Evolutionary conservation across 352 stramenopile species (phyloP).

Genomic region (Phytopythium mirpurense): DNA sequence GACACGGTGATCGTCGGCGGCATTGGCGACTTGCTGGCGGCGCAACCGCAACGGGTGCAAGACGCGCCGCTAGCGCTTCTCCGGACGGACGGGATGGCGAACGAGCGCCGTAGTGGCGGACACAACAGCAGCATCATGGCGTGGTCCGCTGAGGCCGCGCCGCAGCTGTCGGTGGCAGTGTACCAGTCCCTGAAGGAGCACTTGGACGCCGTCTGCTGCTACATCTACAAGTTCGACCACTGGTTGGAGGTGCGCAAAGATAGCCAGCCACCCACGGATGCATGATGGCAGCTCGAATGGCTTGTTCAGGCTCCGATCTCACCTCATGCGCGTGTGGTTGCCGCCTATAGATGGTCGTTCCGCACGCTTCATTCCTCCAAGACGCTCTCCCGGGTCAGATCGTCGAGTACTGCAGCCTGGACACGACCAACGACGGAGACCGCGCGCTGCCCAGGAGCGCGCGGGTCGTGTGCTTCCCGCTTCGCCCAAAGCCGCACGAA

Average conservation of each 20-base stretch:
- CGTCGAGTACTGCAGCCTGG: conserved; percentile 64
- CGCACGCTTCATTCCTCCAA: conserved; percentile 31
- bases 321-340: neutral
- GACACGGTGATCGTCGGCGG: conserved; percentile 67
- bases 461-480: conserved; percentile 75
- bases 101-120: conserved; percentile 49
- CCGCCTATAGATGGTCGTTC: conserved; percentile 29
- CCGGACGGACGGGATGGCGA: conserved; percentile 60
- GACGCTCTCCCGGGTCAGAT: conserved; percentile 39
- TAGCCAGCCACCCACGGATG: neutral
- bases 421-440: conserved; percentile 6
- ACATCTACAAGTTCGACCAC: conserved; percentile 87
- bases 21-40: conserved; percentile 21
- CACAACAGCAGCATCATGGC: conserved; percentile 80
- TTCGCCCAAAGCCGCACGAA: conserved; percentile 72
- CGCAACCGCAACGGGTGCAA: too few relatives aligned
- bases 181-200: conserved; percentile 36
- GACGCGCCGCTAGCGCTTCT: conserved; percentile 38
- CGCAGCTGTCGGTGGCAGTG: conserved; percentile 13
- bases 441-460: conserved; percentile 17
- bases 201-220: conserved; percentile 28
- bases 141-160: conserved; percentile 23
- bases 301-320: too few relatives aligned
- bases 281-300: too few relatives aligned
- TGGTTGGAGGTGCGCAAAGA: conserved; percentile 83